These are phyloP conservation scores for Fusarium lateritium DNA, from an alignment of 2,329 filamentous ascomycete genomes.

Conservation along the genomic window DNA sequence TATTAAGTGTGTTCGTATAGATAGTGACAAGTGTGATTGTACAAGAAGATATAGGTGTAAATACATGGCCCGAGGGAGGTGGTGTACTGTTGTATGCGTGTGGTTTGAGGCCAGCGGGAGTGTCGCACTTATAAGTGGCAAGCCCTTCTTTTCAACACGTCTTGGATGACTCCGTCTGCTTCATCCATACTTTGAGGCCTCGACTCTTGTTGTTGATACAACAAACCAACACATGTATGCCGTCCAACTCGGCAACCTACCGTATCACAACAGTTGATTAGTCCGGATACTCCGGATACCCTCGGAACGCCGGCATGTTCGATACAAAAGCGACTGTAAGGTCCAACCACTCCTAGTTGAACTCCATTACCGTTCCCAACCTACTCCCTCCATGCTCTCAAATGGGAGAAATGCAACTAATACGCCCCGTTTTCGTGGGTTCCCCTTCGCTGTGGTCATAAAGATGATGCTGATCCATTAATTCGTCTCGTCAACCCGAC, in stretches of 20 bases:
- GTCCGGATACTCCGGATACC: constrained; percentile 22
- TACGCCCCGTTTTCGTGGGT: constrained; percentile 27
- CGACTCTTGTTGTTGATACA: constrained; percentile 1
- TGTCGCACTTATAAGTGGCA: constrained; percentile 30
- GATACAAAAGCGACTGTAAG: constrained; percentile 42
- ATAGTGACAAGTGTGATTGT: constrained; percentile 33
- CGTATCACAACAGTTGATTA: constrained; percentile 28
- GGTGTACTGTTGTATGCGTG: constrained; percentile 27
- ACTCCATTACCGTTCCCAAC: constrained; percentile 32
- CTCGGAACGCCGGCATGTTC: constrained; percentile 39
- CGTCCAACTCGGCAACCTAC: constrained; percentile 11
- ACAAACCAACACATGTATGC: constrained; percentile 6
- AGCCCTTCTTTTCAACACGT: background rate
- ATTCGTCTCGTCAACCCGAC: constrained; percentile 35
- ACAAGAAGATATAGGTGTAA: constrained; percentile 42
- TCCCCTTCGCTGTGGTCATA: constrained; percentile 36
- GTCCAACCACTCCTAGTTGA: constrained; percentile 30
- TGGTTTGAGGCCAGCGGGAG: constrained; percentile 22
- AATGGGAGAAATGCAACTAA: constrained; percentile 30
- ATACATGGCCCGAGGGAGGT: constrained; percentile 40
- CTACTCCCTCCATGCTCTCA: constrained; percentile 15
- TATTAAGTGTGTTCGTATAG: constrained; percentile 40
- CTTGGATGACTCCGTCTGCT: constrained; percentile 1
- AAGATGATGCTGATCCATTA: constrained; percentile 44
- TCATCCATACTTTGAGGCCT: background rate